A percentile compares a stretch with the other conserved stretches of the same genome.
These are phyloP conservation scores for Trypanosoma avium DNA, from an alignment of 208 protist genomes.

Conservation along the genomic window DNA sequence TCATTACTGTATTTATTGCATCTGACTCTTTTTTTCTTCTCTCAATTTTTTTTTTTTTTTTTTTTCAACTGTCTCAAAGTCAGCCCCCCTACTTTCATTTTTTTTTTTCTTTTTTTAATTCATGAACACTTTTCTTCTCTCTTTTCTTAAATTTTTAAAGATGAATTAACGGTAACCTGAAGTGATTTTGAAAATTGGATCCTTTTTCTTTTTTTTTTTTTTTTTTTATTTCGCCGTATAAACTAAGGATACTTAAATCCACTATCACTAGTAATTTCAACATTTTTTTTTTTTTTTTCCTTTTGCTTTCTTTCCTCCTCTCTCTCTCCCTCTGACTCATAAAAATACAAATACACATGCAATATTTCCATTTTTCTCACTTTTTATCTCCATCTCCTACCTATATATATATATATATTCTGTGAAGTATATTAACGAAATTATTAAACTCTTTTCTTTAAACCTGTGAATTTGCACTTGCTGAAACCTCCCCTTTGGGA, in stretches of 20 bases:
- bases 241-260: no score
- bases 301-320: neutral
- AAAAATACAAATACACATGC: no score
- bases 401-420: no score
- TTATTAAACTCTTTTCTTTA: no score
- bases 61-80: neutral
- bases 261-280: neutral
- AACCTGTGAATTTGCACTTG: no score
- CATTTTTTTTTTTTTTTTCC: neutral
- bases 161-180: slow-evolving; percentile 11
- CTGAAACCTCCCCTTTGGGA: neutral
- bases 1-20: neutral
- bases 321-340: no score
- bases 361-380: no score
- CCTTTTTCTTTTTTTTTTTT: no score
- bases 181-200: neutral
- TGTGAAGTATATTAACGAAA: neutral
- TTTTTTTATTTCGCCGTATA: no score
- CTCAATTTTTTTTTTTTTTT: slow-evolving; percentile 3
- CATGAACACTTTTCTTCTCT: neutral
- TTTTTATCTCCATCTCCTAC: no score
- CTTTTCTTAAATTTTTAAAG: neutral
- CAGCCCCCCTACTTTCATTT: neutral
- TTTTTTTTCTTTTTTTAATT: neutral
- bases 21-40: neutral